These are phyloP conservation scores for Gossypium rotundifolium DNA, from an alignment of 345 rosid species.

Conservation along the genomic window DNA sequence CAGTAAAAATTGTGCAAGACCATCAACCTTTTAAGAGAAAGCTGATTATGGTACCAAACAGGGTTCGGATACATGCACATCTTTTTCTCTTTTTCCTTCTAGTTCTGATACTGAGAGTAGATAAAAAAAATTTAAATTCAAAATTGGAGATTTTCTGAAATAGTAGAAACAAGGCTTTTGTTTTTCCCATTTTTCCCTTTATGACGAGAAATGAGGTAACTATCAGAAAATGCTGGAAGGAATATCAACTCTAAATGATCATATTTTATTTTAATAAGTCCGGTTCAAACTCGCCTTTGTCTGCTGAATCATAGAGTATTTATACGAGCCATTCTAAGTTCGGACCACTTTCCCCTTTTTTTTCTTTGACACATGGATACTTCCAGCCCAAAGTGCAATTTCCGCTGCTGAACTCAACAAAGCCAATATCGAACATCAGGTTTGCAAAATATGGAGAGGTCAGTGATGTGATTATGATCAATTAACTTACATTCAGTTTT, in stretches of 20 bases:
- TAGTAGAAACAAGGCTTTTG: conserved; percentile 1
- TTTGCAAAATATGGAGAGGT: conserved; percentile 65
- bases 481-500: background rate
- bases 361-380: background rate
- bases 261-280: background rate
- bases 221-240: background rate
- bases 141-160: background rate
- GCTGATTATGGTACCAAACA: background rate
- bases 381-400: conserved; percentile 38
- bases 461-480: conserved; percentile 1
- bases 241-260: background rate
- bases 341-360: background rate
- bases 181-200: background rate
- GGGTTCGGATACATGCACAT: background rate
- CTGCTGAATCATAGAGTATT: background rate
- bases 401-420: conserved; percentile 41
- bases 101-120: background rate
- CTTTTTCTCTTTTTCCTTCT: background rate
- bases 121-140: background rate
- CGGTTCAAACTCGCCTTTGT: background rate
- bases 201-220: background rate
- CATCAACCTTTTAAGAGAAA: conserved; percentile 4
- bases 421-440: conserved; percentile 28
- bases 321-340: background rate
- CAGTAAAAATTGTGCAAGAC: background rate